phyloP scores from a whole-genome alignment of 176 grass and related monocot species.

The Triticum urartu region DNA sequence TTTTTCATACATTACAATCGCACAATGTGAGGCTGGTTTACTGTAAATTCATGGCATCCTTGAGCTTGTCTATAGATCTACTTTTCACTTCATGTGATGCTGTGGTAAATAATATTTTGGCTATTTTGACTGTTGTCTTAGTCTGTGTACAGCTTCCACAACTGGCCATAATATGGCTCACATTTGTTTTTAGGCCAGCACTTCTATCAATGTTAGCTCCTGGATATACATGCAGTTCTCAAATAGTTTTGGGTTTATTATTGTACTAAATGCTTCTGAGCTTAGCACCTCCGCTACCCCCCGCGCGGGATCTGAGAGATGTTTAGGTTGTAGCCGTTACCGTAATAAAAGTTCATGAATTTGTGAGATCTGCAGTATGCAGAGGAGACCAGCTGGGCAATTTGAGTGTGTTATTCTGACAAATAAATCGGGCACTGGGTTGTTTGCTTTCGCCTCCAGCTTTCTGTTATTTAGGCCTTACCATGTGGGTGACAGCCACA shows the following conservation, averaged over 20 bases:
- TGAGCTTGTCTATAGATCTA: constrained; percentile 13
- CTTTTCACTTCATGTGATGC: constrained; percentile 3
- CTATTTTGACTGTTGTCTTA: background rate
- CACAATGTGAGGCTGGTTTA: background rate
- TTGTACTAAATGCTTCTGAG: constrained; percentile 17
- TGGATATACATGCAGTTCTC: background rate
- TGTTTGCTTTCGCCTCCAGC: constrained; percentile 51
- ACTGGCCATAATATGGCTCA: background rate
- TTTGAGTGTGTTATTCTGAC: constrained; percentile 29
- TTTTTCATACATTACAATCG: background rate
- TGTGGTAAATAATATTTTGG: background rate
- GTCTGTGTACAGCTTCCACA: background rate
- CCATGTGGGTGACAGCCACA: constrained; percentile 73
- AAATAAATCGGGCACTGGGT: constrained; percentile 44
- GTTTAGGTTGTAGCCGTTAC: constrained; percentile 9
- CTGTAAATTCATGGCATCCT: background rate
- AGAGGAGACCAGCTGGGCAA: constrained; percentile 58
- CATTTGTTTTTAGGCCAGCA: background rate
- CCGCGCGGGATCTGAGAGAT: background rate
- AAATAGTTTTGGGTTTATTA: background rate
- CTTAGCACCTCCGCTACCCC: background rate
- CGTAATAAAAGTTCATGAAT: constrained; percentile 36
- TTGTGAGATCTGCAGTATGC: constrained; percentile 47
- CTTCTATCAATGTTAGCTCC: background rate
- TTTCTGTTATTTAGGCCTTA: constrained; percentile 40